Base-by-base conservation (phyloP, 371 early-diverging fungal species). In the Lichtheimia corymbifera region DNA sequence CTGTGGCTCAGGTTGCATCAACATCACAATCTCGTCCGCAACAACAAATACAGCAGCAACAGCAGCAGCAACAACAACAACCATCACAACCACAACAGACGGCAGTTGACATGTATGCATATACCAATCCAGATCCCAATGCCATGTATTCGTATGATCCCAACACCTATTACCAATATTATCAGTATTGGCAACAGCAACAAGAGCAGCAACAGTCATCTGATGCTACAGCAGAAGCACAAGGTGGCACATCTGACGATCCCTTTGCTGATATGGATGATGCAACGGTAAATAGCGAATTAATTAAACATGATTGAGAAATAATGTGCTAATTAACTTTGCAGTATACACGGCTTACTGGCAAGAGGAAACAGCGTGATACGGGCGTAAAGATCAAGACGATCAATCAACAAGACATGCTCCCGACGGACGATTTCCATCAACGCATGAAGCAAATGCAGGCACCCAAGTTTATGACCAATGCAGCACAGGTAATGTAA, bases 71-170 rank as follows among this genome's bases (percentile, higher is more conserved):
- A 53, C 43, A 58, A 12, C 22, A 59, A 35, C 63, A 62, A 22
- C 42, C 35, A 50, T 51, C 53, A 44, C 59, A 65, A 41, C 56
- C 55, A 13, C 51, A 61, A 42, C 50, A 52, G 6, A 61, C 77
- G 20, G 68, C 70, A 27, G 72, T 65, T 4, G 70, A 71, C 47
- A 69, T 67, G 18, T 71, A 75, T 51, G 73, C 70, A 5, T 64
- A 65, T n/a, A 24, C 28, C 15, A 50, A 55, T 12, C 60, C 74
- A 40, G 79, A 80, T 49, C 72, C 74, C 4, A 82, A 83, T 49
- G 72, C 74, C 52, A 80, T 80, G 71, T 80, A 83, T 50, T 65
- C 77, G 7, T 72, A 68, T 47, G 83, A 83, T 55, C 75, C 79
- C 17, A 67, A 73, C n/a, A 67, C 77, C 0, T 82, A 83, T 59